Evolutionary conservation across 2,329 filamentous ascomycete genomes (phyloP), one percentile per base, ranked within the genome.

Genomic region (Phyllachora maydis): DNA sequence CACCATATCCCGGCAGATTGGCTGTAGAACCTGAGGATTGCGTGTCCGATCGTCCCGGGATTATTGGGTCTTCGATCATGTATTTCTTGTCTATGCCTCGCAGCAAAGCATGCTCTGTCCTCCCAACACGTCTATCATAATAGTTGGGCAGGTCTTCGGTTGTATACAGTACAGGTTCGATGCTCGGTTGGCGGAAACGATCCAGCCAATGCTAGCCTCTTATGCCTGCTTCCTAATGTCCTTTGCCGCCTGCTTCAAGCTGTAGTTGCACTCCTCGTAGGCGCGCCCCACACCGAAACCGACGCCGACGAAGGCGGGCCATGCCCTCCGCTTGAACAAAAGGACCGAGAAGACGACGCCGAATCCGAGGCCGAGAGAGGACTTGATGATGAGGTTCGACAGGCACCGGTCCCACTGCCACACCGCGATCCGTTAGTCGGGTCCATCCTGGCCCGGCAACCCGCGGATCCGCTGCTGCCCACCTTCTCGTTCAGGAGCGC

Each of bases 401-500:
- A 98, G 72, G 55, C 88, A 93, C 57, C 78, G 85, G 51, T 98
- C 88, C 88, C 88, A 98, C 88, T 98, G 32, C 19, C 32, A 10
- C 11, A 10, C 29, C 15, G 27, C 19, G 16, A 14, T 10, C 4
- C 14, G 23, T 40, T 29, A 33, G 35, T 6, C 21, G 15, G 14
- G n/a, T 14, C 11, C 5, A 9, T 10, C 15, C 15, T 23, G n/a
- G 8, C n/a, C 14, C 8, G 6, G 5, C 3, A 11, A 23, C 24
- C 19, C 14, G 14, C 22, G 22, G 21, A 18, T 14, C 20, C 25
- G 26, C 25, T 25, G 32, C 43, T 35, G 22, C 32, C 30, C 70
- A 93, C 88, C 82, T 98, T 98, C 59, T 98, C 88, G 55, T 95
- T 95, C 46, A 98, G 68, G 42, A 98, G 70, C 45, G 85, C 79